phyloP scores from a whole-genome alignment of 2,329 filamentous ascomycete genomes.

The Fonsecaea nubica region DNA sequence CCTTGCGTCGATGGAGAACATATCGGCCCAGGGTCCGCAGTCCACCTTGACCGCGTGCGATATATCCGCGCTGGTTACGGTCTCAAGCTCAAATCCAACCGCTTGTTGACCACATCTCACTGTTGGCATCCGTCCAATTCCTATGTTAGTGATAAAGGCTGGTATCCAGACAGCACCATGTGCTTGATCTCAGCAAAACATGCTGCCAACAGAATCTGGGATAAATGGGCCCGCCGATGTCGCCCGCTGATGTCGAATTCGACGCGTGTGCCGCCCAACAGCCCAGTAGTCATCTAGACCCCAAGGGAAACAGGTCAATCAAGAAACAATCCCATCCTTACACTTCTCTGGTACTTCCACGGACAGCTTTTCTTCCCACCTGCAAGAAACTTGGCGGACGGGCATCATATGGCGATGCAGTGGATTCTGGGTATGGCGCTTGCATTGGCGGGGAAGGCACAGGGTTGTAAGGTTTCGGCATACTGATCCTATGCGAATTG shows the following conservation, averaged over 20 bases:
- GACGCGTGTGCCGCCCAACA: background rate
- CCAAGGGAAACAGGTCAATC: background rate
- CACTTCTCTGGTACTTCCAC: slow-evolving; percentile 47
- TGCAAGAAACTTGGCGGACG: slow-evolving; percentile 51
- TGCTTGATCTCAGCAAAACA: background rate
- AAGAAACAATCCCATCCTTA: slow-evolving; percentile 23
- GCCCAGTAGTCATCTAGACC: background rate
- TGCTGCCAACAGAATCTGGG: background rate
- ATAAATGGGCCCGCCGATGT: background rate
- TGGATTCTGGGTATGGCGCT: slow-evolving; percentile 6
- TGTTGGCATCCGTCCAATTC: background rate
- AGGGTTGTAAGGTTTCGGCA: slow-evolving; percentile 23
- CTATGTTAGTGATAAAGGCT: background rate
- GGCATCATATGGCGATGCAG: slow-evolving; percentile 38
- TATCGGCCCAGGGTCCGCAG: background rate
- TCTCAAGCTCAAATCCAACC: background rate
- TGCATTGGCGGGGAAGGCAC: slow-evolving; percentile 11
- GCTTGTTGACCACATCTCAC: background rate
- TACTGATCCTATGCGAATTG: slow-evolving; percentile 23
- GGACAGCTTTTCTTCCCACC: slow-evolving; percentile 48
- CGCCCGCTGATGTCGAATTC: background rate
- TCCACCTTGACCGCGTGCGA: background rate
- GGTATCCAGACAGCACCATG: background rate
- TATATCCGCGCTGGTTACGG: background rate
- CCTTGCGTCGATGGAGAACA: background rate